A percentile compares a stretch with the other conserved stretches of the same genome.
Evolutionary conservation across 2,329 filamentous ascomycete species (phyloP).

Genomic region (Ophiocordyceps sinensis): DNA sequence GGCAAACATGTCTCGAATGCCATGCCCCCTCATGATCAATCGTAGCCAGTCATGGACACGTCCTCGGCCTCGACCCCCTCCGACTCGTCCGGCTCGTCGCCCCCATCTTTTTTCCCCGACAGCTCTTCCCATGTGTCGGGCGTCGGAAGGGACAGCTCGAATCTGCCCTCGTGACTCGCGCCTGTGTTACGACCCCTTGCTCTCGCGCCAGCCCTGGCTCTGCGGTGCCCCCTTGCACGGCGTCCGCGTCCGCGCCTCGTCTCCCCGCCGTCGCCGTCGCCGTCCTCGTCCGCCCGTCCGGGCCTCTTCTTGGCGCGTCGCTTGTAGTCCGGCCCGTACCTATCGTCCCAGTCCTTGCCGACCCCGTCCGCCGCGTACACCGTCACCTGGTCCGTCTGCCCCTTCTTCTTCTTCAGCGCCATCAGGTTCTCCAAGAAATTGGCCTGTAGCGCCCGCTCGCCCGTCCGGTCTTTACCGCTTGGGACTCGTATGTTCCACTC

Average conservation of each 20-base stretch:
- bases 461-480: constrained; percentile 28
- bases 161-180: neutral
- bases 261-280: constrained; percentile 6
- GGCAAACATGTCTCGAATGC: too few relatives aligned
- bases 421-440: constrained; percentile 53
- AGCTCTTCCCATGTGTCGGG: constrained; percentile 20
- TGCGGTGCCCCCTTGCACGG: neutral
- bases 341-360: constrained; percentile 26
- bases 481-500: constrained; percentile 31
- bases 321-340: constrained; percentile 24
- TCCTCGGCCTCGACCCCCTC: neutral
- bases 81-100: neutral
- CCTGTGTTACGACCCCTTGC: neutral
- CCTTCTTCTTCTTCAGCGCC: constrained; percentile 46
- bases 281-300: constrained; percentile 5
- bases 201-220: neutral
- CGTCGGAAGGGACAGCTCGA: constrained; percentile 18
- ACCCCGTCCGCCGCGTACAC: constrained; percentile 34
- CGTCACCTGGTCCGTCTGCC: constrained; percentile 52
- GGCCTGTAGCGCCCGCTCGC: constrained; percentile 31
- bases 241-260: constrained; percentile 7
- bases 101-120: constrained; percentile 6
- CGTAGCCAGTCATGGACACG: neutral
- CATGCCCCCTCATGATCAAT: too few relatives aligned
- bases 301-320: constrained; percentile 12